phyloP scores from a whole-genome alignment of 768 basidiomycete genomes.

The Macrolepiota fuliginosa region DNA sequence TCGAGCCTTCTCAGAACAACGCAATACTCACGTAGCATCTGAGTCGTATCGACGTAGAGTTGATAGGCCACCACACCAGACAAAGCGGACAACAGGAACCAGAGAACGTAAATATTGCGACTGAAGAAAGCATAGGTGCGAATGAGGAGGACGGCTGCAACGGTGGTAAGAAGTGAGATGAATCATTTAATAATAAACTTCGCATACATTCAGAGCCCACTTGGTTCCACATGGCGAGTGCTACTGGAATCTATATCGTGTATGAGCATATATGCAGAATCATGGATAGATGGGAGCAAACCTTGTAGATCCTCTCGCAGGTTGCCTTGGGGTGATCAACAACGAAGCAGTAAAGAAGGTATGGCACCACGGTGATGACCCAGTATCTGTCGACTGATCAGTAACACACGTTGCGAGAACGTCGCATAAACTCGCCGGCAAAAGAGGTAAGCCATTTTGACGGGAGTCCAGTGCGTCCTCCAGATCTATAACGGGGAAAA shows the following conservation, averaged over 20 bases:
- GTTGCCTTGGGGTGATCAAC: slow-evolving; percentile 60
- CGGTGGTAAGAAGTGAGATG: slow-evolving; percentile 17
- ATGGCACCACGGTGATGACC: slow-evolving; percentile 79
- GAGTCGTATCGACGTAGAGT: slow-evolving; percentile 73
- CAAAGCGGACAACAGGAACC: slow-evolving; percentile 61
- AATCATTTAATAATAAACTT: slow-evolving; percentile 13
- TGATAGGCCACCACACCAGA: slow-evolving; percentile 79
- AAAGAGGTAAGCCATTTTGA: slow-evolving; percentile 81
- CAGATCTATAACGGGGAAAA: slow-evolving; percentile 51
- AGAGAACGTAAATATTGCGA: slow-evolving; percentile 65
- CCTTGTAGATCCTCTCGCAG: slow-evolving; percentile 73
- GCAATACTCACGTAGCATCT: slow-evolving; percentile 64
- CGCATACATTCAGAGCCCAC: slow-evolving; percentile 72
- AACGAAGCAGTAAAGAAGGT: slow-evolving; percentile 74
- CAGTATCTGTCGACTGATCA: slow-evolving; percentile 55
- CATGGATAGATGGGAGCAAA: slow-evolving; percentile 20
- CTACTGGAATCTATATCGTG: slow-evolving; percentile 63
- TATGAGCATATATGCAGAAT: slow-evolving; percentile 9
- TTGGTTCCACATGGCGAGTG: slow-evolving; percentile 86
- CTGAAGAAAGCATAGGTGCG: slow-evolving; percentile 88
- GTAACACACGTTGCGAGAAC: slow-evolving; percentile 16
- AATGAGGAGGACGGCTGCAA: slow-evolving; percentile 71
- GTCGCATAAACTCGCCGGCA: slow-evolving; percentile 58
- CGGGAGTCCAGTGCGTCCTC: slow-evolving; percentile 83
- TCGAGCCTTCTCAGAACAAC: neutral